These are phyloP conservation scores for Phaeotremella fagi DNA, from an alignment of 768 basidiomycete species.

Conservation along the genomic window DNA sequence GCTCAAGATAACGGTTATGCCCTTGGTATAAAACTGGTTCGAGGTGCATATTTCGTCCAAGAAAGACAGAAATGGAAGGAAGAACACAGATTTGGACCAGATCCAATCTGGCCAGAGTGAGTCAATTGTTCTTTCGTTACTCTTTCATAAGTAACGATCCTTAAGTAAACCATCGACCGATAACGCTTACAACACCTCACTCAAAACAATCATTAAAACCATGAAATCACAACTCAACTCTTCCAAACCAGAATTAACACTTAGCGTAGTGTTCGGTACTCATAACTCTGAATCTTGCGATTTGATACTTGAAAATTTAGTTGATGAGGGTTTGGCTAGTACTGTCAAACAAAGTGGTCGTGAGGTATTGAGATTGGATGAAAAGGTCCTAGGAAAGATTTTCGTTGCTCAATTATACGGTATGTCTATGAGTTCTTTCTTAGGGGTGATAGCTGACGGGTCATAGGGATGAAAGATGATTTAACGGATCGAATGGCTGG, in stretches of 20 bases:
- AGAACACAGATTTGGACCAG: constrained; percentile 38
- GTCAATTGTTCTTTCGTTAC: background rate
- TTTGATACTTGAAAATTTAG: constrained; percentile 60
- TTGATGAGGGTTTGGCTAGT: constrained; percentile 56
- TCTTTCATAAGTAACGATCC: background rate
- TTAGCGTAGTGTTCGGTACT: constrained; percentile 78
- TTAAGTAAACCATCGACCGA: constrained; percentile 57
- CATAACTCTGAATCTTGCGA: constrained; percentile 72
- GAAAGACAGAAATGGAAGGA: constrained; percentile 53
- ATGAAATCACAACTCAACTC: constrained; percentile 53
- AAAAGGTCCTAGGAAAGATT: constrained; percentile 62
- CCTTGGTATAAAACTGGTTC: constrained; percentile 84
- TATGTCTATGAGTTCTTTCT: constrained; percentile 45
- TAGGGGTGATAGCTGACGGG: background rate
- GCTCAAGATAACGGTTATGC: constrained; percentile 65
- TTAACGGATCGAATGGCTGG: constrained; percentile 66
- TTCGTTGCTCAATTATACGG: constrained; percentile 80
- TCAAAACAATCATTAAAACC: constrained; percentile 56
- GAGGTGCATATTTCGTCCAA: constrained; percentile 83
- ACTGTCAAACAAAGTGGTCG: constrained; percentile 29
- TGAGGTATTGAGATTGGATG: constrained; percentile 50
- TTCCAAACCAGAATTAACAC: constrained; percentile 32
- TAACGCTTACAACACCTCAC: constrained; percentile 63
- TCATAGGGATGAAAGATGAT: constrained; percentile 75
- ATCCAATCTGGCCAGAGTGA: constrained; percentile 46